Conservation (phyloP, 805 yeast species). For the Saturnispora ahearnii region DNA sequence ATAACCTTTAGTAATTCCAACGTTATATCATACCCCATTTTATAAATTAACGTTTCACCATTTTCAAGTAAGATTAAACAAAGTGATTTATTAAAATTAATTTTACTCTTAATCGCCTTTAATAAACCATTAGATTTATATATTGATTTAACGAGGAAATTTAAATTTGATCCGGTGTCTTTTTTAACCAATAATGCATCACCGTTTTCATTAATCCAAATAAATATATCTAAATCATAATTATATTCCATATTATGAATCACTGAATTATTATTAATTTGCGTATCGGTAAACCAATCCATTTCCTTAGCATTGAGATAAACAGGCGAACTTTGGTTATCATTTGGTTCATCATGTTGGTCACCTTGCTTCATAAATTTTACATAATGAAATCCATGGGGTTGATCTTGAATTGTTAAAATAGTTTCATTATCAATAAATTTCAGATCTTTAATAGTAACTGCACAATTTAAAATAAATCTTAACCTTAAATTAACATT, state of each 20-base stretch:
- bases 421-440: constrained; percentile 21
- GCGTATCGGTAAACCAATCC: constrained; percentile 25
- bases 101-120: constrained; percentile 22
- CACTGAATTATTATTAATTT: constrained; percentile 11
- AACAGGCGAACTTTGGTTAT: constrained; percentile 15
- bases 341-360: constrained; percentile 11
- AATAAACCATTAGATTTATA: constrained; percentile 12
- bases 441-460: constrained; percentile 24
- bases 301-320: constrained; percentile 25
- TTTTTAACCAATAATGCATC: constrained; percentile 23
- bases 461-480: constrained; percentile 28
- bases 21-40: constrained; percentile 28
- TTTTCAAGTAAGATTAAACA: constrained; percentile 32
- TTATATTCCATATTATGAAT: constrained; percentile 16
- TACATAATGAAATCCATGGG: constrained; percentile 29
- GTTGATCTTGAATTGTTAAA: constrained; percentile 24
- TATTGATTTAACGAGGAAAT: constrained; percentile 20
- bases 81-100: constrained; percentile 34
- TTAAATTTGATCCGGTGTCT: constrained; percentile 5
- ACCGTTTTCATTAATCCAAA: constrained; percentile 26
- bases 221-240: constrained; percentile 20
- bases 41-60: constrained; percentile 31
- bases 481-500: constrained; percentile 28
- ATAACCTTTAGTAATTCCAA: constrained; percentile 25
- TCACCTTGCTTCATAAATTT: neutral